Base-by-base conservation (phyloP, 495 filamentous ascomycete species). In the Aspergillus wentii region DNA sequence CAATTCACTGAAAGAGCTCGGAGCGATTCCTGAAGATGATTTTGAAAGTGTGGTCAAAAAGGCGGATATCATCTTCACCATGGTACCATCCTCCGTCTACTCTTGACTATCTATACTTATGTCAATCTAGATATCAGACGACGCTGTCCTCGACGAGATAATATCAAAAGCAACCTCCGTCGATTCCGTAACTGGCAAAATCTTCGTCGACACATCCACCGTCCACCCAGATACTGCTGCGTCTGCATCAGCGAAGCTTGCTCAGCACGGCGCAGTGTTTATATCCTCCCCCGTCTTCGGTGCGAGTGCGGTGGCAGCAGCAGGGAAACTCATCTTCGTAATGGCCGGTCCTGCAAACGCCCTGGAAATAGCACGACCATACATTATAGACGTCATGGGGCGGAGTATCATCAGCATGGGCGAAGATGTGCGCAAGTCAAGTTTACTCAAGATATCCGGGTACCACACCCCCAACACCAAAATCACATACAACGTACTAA, bases 11-110 rank as follows among this genome's bases (percentile, higher is more conserved):
- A 29, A 56, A 32, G 36, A 44, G 5, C 22, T 59, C 1, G 61
- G 61, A 8, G 57, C 53, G 11, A 44, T 51, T 19, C 47, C 54
- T 11, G 50, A 43, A 19, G 38, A 36, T 8, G 47, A 38, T 11
- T 45, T 59, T 15, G 40, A 17, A 3, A 54, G 56, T n/a, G 34
- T 68, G 19, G 46, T 51, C 1, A 28, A 41, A 13, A 39, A 47
- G 11, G 57, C 48, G 19, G 52, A 61, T 18, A 40, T 66, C 14
- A 53, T 62, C 3, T 68, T 68, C 35, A 59, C 40, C 0, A 49
- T 49, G 57, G 30, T 64, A 46, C n/a, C n/a, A n/a, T n/a, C n/a
- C n/a, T n/a, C n/a, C n/a, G n/a, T n/a, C n/a, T n/a, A n/a, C n/a
- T n/a, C n/a, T n/a, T n/a, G n/a, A n/a, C n/a, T n/a, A n/a, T n/a